Conservation (phyloP, 2,329 filamentous ascomycete species). For the Cercospora sp. region DNA sequence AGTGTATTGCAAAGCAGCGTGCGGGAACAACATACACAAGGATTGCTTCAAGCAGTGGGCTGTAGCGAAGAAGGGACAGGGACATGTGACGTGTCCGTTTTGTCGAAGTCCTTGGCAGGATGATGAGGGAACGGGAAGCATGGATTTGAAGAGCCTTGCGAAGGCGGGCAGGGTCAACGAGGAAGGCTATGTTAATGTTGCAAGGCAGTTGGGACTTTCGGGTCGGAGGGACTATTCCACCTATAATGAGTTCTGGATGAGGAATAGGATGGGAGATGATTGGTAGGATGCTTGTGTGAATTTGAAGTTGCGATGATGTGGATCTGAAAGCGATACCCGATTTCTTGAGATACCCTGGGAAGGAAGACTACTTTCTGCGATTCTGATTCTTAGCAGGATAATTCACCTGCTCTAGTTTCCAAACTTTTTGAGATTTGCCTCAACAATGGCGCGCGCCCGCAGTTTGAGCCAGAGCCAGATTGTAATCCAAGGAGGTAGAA, state of each 20-base stretch:
- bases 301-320: neutral
- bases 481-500: neutral
- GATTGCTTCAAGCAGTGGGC: constrained; percentile 59
- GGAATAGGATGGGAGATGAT: constrained; percentile 15
- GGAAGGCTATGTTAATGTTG: constrained; percentile 41
- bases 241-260: constrained; percentile 34
- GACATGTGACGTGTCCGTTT: constrained; percentile 37
- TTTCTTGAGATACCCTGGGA: neutral
- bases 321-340: neutral
- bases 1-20: constrained; percentile 61
- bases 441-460: neutral
- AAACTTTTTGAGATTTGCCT: neutral
- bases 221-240: constrained; percentile 36
- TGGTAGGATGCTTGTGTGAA: neutral
- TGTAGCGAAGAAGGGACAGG: constrained; percentile 30
- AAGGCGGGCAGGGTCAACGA: constrained; percentile 28
- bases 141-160: constrained; percentile 29
- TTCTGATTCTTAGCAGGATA: neutral
- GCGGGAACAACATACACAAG: constrained; percentile 64
- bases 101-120: constrained; percentile 36
- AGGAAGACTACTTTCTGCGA: neutral
- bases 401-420: neutral
- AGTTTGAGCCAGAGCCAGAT: neutral
- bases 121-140: constrained; percentile 20
- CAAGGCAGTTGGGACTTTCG: constrained; percentile 35